phyloP scores from a whole-genome alignment of 176 grass and related monocot species.

The Aegilops bicornis region DNA sequence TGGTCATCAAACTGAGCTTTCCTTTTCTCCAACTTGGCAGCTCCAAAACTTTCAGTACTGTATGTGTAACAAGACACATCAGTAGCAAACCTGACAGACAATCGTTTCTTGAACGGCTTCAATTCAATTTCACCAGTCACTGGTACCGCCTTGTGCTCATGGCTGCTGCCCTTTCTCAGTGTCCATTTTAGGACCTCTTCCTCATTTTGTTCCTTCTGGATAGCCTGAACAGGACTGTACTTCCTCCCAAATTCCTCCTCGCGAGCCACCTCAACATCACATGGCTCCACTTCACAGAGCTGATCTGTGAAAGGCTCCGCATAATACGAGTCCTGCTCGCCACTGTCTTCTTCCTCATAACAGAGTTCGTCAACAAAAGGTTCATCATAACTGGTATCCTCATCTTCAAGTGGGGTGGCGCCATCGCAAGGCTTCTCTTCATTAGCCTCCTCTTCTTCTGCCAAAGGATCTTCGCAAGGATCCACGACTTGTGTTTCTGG shows the following conservation, averaged over 20 bases:
- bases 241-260: slow-evolving; percentile 3
- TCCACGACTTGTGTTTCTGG: slow-evolving; percentile 3
- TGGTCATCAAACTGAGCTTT: slow-evolving; percentile 48
- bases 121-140: background rate
- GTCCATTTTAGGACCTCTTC: slow-evolving; percentile 6
- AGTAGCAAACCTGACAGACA: slow-evolving; percentile 41
- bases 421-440: background rate
- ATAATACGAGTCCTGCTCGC: background rate
- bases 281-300: background rate
- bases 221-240: background rate
- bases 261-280: background rate
- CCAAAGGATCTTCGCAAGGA: slow-evolving; percentile 3
- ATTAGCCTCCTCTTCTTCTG: slow-evolving; percentile 15
- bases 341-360: slow-evolving; percentile 9
- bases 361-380: slow-evolving; percentile 9
- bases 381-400: slow-evolving; percentile 26
- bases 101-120: slow-evolving; percentile 34
- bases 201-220: slow-evolving; percentile 12
- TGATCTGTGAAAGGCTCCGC: background rate
- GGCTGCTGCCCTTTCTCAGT: background rate
- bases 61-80: slow-evolving; percentile 36
- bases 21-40: slow-evolving; percentile 47
- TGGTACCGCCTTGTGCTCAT: background rate
- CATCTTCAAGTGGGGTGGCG: background rate
- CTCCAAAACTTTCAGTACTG: slow-evolving; percentile 31